Conservation (phyloP, 2,329 filamentous ascomycete species). For the Fusarium virguliforme region DNA sequence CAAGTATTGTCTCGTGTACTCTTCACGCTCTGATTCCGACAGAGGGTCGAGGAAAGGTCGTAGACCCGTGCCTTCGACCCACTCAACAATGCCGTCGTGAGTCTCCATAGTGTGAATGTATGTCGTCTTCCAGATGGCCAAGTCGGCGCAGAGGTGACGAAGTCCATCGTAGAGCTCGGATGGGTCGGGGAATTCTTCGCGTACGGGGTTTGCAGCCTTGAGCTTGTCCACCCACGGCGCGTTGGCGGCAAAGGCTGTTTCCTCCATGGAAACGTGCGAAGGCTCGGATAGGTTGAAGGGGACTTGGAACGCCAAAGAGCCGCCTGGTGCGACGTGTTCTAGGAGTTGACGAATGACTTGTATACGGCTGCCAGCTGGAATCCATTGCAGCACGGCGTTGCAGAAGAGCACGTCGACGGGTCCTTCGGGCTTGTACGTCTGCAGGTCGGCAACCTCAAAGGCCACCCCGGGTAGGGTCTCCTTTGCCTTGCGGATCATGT, state of each 20-base stretch:
- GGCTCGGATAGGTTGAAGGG: slow-evolving; percentile 66
- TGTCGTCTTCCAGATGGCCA: slow-evolving; percentile 70
- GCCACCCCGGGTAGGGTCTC: slow-evolving; percentile 58
- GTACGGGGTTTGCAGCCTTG: slow-evolving; percentile 54
- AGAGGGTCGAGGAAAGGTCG: slow-evolving; percentile 69
- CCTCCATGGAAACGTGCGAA: slow-evolving; percentile 67
- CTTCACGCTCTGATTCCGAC: slow-evolving; percentile 57
- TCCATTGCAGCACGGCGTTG: slow-evolving; percentile 75
- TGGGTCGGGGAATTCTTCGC: slow-evolving; percentile 66
- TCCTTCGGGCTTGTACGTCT: slow-evolving; percentile 55
- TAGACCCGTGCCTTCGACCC: slow-evolving; percentile 72
- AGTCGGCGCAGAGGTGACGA: slow-evolving; percentile 57
- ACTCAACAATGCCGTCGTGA: slow-evolving; percentile 69
- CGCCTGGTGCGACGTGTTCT: slow-evolving; percentile 58
- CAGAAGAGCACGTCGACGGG: slow-evolving; percentile 66
- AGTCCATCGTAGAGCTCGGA: slow-evolving; percentile 66
- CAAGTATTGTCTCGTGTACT: slow-evolving; percentile 66
- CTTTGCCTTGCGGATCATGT: slow-evolving; percentile 69
- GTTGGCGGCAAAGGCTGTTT: slow-evolving; percentile 54
- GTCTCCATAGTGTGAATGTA: slow-evolving; percentile 69
- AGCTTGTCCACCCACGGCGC: slow-evolving; percentile 58
- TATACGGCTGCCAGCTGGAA: slow-evolving; percentile 62
- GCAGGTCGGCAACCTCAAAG: slow-evolving; percentile 65
- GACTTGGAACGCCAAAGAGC: slow-evolving; percentile 69
- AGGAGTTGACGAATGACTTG: slow-evolving; percentile 63